Conservation (phyloP, 306 rosid genomes). For the Cucumis hystrix region DNA sequence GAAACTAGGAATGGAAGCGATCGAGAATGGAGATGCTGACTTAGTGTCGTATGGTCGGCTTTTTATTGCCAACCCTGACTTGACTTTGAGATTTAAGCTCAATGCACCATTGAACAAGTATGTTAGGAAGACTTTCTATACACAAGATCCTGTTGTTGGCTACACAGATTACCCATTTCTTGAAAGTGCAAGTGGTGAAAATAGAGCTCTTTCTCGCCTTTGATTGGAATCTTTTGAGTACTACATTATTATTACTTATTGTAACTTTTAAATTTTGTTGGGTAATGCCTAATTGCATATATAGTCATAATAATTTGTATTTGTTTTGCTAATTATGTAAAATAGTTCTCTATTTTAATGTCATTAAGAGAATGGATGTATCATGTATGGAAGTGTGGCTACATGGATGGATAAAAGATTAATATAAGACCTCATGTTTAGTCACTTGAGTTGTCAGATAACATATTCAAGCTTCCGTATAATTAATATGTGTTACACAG, state of each 20-base stretch:
- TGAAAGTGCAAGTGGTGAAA: background rate
- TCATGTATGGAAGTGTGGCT: background rate
- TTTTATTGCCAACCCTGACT: slow-evolving; percentile 71
- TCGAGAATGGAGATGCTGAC: slow-evolving; percentile 55
- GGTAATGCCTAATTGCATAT: background rate
- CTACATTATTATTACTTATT: background rate
- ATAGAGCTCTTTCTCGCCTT: slow-evolving; percentile 30
- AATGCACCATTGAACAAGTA: slow-evolving; percentile 57
- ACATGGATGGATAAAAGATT: no score
- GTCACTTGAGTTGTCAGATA: no score
- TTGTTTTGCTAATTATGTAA: background rate
- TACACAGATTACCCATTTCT: slow-evolving; percentile 78
- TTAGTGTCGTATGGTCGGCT: slow-evolving; percentile 70
- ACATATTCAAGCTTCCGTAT: no score
- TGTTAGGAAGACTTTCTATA: slow-evolving; percentile 62
- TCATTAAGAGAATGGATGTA: background rate
- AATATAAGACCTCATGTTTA: no score
- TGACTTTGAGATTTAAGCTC: slow-evolving; percentile 44
- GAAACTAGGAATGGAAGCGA: slow-evolving; percentile 59
- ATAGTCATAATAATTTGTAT: background rate
- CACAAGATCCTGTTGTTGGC: slow-evolving; percentile 73
- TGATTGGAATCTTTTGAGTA: slow-evolving; percentile 10
- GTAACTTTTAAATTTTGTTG: background rate
- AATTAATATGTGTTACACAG: no score
- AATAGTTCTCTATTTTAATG: background rate